phyloP scores from a whole-genome alignment of 129 eudicot genomes.

The Helichrysum umbraculigerum region DNA sequence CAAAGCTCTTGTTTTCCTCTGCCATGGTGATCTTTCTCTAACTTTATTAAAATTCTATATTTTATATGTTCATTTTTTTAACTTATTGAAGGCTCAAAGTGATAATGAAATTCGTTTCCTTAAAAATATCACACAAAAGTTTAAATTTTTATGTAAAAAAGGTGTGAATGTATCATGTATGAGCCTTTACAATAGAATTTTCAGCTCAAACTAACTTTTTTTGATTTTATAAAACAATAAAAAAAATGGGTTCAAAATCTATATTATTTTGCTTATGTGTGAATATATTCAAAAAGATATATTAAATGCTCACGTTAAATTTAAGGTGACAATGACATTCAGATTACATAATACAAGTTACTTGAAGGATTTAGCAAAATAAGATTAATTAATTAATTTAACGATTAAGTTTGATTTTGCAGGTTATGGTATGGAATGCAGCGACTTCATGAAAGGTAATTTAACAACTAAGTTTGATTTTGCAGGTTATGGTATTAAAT shows the following conservation, averaged over 20 bases:
- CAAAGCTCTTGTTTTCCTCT: slow-evolving; percentile 94
- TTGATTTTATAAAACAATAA: too few species aligned
- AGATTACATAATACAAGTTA: neutral
- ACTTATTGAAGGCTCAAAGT: too few species aligned
- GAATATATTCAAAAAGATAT: neutral
- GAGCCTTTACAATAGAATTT: too few species aligned
- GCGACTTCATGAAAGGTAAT: slow-evolving; percentile 94
- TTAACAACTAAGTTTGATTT: neutral
- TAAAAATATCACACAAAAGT: neutral
- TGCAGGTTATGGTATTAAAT: too few species aligned
- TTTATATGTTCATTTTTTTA: too few species aligned
- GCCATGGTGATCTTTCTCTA: slow-evolving; percentile 74
- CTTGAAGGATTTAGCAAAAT: neutral
- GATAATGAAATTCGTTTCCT: neutral
- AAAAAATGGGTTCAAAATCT: neutral
- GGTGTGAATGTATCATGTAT: too few species aligned
- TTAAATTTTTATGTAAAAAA: too few species aligned
- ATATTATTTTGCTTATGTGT: neutral
- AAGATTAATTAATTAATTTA: neutral
- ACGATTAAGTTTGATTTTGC: slow-evolving; percentile 34
- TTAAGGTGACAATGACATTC: neutral
- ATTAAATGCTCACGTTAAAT: neutral
- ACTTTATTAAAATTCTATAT: neutral
- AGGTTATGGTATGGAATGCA: slow-evolving; percentile 99
- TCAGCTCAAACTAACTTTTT: neutral